A percentile compares a stretch with the other conserved stretches of the same genome.
phyloP scores from a whole-genome alignment of 305 asterid species.

The Fraxinus albicans region DNA sequence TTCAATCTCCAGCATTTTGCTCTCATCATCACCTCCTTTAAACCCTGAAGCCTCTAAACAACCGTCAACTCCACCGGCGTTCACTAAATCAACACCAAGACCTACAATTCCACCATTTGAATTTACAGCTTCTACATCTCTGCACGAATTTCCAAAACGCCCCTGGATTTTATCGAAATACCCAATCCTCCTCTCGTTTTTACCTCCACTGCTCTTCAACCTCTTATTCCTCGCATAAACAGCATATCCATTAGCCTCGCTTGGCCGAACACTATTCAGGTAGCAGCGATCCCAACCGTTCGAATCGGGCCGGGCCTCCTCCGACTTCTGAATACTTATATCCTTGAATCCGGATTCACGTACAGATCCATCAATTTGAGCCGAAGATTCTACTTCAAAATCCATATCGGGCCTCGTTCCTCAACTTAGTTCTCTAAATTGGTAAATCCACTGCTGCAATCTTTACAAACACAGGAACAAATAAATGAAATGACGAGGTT shows the following conservation, averaged over 20 bases:
- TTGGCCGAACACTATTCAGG: slow-evolving; percentile 44
- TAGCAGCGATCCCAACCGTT: slow-evolving; percentile 41
- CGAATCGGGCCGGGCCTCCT: slow-evolving; percentile 28
- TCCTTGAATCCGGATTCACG: slow-evolving; percentile 24
- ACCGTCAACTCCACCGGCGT: slow-evolving; percentile 29
- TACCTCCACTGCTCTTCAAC: slow-evolving; percentile 40
- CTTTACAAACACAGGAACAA: slow-evolving; percentile 32
- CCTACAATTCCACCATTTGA: slow-evolving; percentile 29
- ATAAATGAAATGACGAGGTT: slow-evolving; percentile 15
- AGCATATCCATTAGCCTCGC: slow-evolving; percentile 55
- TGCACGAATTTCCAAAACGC: slow-evolving; percentile 24
- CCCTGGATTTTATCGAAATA: slow-evolving; percentile 25
- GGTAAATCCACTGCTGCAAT: slow-evolving; percentile 21
- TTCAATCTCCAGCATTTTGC: slow-evolving; percentile 62
- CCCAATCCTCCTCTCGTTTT: slow-evolving; percentile 23
- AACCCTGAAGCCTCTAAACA: slow-evolving; percentile 23
- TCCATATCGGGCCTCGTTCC: slow-evolving; percentile 30
- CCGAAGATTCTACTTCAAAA: slow-evolving; percentile 25
- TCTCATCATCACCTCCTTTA: slow-evolving; percentile 28
- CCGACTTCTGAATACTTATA: not conserved
- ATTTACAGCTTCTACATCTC: slow-evolving; percentile 28
- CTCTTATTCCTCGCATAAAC: slow-evolving; percentile 73
- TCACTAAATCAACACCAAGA: slow-evolving; percentile 32
- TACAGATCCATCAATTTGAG: slow-evolving; percentile 19
- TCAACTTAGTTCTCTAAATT: slow-evolving; percentile 22